Evolutionary conservation across 805 yeast species (phyloP), one percentile per base, ranked within the genome.

Genomic region (Kluyveromyces wickerhamii): DNA sequence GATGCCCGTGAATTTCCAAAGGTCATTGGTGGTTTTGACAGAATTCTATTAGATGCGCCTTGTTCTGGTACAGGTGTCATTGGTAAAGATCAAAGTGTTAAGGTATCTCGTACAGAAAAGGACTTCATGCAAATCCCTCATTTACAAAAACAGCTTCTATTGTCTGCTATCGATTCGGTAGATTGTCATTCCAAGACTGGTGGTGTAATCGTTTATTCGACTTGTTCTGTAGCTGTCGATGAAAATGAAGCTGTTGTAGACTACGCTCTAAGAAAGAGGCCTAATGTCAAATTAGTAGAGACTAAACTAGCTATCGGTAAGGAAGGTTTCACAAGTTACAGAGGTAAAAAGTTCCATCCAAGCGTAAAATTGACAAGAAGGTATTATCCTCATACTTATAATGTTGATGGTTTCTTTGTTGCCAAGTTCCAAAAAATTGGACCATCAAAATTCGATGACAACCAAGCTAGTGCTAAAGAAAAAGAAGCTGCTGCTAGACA

Each of bases 31-130:
- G 99, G 99, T 0, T 92, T 92, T 51, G 97, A 92, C 60, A 77
- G 98, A 62, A 78, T 92, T 25, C 66, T 92, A 44, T 69, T 92
- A 48, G 99, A 92, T 70, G 98, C 99, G 21, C 99, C 99, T 46
- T 92, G 99, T 65, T 87, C 98, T 5, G 99, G 99, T 67, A 89
- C 98, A 3, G 99, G 99, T 65, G 98, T 92, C 48, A 92, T 92
- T 55, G 92, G 95, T 41, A 92, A 92, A 66, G 98, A 92, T 65
- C 94, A 86, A 55, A 78, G 85, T 35, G 97, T 92, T 42, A 92
- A 92, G 63, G 79, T 83, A 10, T 79, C 82, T 43, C 80, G 97
- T 69, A 87, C 95, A 14, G 96, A 87, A 57, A 87, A 87, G 62
- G 99, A 92, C 62, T 92, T 89, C 63, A 79, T 89, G 48, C 94